Evolutionary conservation across 225 moss, liverwort and hornwort genomes (phyloP).

Genomic region (Thuidium tamariscinum): DNA sequence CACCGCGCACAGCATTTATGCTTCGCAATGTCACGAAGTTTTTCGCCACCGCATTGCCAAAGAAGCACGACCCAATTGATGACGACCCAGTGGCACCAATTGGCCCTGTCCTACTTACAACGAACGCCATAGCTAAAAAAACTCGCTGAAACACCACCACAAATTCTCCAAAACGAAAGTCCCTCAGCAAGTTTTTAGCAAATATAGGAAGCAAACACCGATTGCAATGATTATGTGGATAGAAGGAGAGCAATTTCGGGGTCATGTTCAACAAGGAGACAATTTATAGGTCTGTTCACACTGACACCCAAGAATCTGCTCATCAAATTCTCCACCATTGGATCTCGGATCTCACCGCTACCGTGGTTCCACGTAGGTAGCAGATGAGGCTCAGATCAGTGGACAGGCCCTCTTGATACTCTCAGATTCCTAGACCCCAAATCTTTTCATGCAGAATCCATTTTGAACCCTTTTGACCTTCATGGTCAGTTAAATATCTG

Average conservation of each 20-base stretch:
- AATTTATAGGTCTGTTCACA: not conserved
- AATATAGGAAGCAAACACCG: not conserved
- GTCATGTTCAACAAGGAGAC: not conserved
- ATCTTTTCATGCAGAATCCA: not conserved
- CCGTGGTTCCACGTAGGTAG: not conserved
- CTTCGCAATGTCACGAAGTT: not conserved
- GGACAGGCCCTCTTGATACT: not conserved
- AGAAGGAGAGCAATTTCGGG: not conserved
- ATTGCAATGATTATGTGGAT: not conserved
- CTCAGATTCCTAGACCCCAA: not conserved
- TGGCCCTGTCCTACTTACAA: not conserved
- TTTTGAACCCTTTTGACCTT: not conserved
- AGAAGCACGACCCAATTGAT: not conserved
- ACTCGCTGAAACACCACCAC: not conserved
- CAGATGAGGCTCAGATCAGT: constrained; percentile 27
- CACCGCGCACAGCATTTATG: constrained; percentile 11
- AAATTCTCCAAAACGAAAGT: not conserved
- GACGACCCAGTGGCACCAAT: not conserved
- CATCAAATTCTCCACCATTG: not conserved
- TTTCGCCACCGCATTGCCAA: not conserved
- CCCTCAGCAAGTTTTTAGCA: not conserved
- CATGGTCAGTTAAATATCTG: not conserved
- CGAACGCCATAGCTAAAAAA: not conserved
- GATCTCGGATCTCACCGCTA: not conserved
- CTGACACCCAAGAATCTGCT: not conserved